Conservation (phyloP, 768 basidiomycete genomes). For the Trametes coccinea region DNA sequence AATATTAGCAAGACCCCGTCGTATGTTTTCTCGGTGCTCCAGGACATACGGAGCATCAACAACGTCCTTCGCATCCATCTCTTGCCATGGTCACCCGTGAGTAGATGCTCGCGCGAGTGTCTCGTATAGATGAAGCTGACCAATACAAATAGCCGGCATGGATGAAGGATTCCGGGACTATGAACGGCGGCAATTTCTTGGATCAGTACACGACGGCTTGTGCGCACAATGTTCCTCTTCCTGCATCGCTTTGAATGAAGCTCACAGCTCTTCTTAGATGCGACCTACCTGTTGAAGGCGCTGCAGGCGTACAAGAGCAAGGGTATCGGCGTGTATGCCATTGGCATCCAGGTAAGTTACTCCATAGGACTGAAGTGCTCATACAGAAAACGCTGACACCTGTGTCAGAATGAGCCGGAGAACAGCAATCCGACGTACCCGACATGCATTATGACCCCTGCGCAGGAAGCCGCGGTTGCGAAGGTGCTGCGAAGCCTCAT, state of each 20-base stretch:
- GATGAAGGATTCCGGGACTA: slow-evolving; percentile 70
- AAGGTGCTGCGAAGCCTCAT: slow-evolving; percentile 55
- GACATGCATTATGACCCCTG: slow-evolving; percentile 54
- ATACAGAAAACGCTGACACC: neutral
- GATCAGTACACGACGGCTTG: slow-evolving; percentile 49
- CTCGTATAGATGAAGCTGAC: no score
- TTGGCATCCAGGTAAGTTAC: slow-evolving; percentile 49
- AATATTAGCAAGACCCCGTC: slow-evolving; percentile 57
- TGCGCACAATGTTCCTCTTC: slow-evolving; percentile 33
- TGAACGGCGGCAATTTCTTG: slow-evolving; percentile 64
- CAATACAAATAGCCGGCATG: slow-evolving; percentile 58
- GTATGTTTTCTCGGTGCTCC: slow-evolving; percentile 59
- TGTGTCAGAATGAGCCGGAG: slow-evolving; percentile 51
- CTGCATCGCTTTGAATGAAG: neutral
- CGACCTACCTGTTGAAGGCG: slow-evolving; percentile 69
- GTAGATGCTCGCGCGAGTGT: slow-evolving; percentile 21
- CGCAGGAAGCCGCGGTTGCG: slow-evolving; percentile 60
- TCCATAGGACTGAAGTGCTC: neutral
- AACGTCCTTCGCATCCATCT: slow-evolving; percentile 53
- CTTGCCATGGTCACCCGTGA: slow-evolving; percentile 73
- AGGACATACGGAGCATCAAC: slow-evolving; percentile 64
- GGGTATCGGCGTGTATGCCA: slow-evolving; percentile 64
- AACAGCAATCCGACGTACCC: slow-evolving; percentile 70
- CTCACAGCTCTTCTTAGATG: slow-evolving; percentile 43
- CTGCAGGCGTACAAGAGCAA: slow-evolving; percentile 65